These are phyloP conservation scores for Verticillium nonalfalfae DNA, from an alignment of 2,329 filamentous ascomycete species.

Conservation along the genomic window DNA sequence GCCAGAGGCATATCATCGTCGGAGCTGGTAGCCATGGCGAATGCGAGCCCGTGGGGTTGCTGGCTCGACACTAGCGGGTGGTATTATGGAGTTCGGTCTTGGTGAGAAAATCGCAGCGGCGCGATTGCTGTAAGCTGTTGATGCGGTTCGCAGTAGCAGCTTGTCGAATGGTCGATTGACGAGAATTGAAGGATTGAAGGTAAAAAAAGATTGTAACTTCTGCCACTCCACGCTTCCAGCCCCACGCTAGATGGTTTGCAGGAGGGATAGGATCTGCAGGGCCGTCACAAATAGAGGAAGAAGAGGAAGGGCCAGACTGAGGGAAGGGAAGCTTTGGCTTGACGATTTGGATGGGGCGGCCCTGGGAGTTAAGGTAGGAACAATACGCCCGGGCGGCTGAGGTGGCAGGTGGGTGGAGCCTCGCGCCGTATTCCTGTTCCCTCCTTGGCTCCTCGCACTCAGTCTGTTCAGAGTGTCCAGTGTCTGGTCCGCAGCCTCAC, in stretches of 20 bases:
- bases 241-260: background rate
- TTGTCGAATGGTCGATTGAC: background rate
- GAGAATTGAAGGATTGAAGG: slow-evolving; percentile 1
- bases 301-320: background rate
- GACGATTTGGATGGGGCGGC: background rate
- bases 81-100: background rate
- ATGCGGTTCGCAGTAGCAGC: background rate
- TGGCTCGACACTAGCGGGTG: background rate
- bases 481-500: background rate
- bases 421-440: background rate
- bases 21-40: slow-evolving; percentile 50
- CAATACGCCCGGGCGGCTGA: background rate
- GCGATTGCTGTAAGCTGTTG: background rate
- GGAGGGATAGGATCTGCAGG: background rate
- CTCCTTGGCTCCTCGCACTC: background rate
- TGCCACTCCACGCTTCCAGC: background rate
- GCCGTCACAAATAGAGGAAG: background rate
- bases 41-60: slow-evolving; percentile 21
- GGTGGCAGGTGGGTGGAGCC: background rate
- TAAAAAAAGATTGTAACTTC: background rate
- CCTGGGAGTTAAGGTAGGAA: background rate
- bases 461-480: background rate
- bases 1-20: slow-evolving; percentile 81
- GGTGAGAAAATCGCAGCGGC: background rate
- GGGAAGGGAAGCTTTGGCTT: background rate